phyloP scores from a whole-genome alignment of 1,284 basidiomycete species.

The Ustilago cynodontis region DNA sequence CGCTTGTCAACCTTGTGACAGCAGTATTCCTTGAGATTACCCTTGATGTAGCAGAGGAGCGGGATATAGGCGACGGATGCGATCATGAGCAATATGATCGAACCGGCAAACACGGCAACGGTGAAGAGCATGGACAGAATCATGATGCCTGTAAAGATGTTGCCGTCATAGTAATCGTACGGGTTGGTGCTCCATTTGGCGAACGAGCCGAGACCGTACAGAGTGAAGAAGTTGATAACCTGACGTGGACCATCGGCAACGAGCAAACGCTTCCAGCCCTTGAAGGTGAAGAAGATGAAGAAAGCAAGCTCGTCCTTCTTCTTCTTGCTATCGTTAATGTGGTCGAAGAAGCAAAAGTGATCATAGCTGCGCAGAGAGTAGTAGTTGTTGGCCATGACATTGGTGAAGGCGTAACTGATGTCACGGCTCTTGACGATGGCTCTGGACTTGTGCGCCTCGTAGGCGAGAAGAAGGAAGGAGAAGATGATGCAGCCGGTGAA shows the following conservation, averaged over 20 bases:
- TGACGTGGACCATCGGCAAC: slow-evolving; percentile 98
- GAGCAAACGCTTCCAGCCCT: slow-evolving; percentile 93
- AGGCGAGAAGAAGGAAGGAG: slow-evolving; percentile 90
- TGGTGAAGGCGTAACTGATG: slow-evolving; percentile 78
- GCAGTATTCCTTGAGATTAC: slow-evolving; percentile 95
- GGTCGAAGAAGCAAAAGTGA: slow-evolving; percentile 97
- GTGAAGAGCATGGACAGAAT: slow-evolving; percentile 92
- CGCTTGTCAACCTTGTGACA: slow-evolving; percentile 99
- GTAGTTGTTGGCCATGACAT: slow-evolving; percentile 90
- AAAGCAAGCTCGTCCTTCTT: slow-evolving; percentile 97
- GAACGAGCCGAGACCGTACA: slow-evolving; percentile 89
- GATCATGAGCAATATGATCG: slow-evolving; percentile 81
- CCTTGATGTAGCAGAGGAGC: slow-evolving; percentile 91
- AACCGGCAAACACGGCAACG: slow-evolving; percentile 85
- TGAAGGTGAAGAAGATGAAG: slow-evolving; percentile 99
- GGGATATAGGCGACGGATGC: slow-evolving; percentile 92
- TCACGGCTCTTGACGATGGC: slow-evolving; percentile 93
- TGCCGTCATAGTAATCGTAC: slow-evolving; percentile 75
- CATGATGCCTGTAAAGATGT: slow-evolving; percentile 82
- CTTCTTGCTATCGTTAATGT: slow-evolving; percentile 95
- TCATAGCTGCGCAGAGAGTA: slow-evolving; percentile 83
- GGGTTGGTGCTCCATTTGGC: slow-evolving; percentile 78
- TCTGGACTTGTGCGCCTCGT: slow-evolving; percentile 90
- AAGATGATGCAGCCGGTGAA: slow-evolving; percentile 98
- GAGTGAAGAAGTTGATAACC: slow-evolving; percentile 91